Percentiles rank a stretch among this genome's conserved stretches.
Evolutionary conservation across 768 basidiomycete genomes (phyloP).

Genomic region (Porphyrellus cyaneotinctus): DNA sequence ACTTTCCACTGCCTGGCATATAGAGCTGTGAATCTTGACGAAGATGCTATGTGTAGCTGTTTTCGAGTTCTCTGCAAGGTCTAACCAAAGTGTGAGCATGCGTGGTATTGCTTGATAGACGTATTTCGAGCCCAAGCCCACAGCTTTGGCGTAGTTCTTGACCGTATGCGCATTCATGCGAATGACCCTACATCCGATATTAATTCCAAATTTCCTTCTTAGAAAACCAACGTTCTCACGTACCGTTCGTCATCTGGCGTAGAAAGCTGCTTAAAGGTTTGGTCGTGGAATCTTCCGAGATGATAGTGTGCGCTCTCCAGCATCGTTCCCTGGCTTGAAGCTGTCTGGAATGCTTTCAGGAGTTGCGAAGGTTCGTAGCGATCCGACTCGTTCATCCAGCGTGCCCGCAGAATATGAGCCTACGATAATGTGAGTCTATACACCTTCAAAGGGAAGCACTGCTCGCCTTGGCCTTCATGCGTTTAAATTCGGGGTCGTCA

Average conservation of each 20-base stretch:
- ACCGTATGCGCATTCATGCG: conserved; percentile 66
- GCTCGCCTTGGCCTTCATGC: conserved; percentile 68
- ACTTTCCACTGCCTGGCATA: conserved; percentile 51
- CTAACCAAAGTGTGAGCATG: conserved; percentile 91
- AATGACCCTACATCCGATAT: conserved; percentile 41
- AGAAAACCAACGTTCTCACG: neutral
- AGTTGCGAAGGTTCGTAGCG: conserved; percentile 68
- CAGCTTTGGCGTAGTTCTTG: conserved; percentile 63
- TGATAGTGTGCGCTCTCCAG: conserved; percentile 85
- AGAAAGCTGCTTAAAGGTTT: conserved; percentile 57
- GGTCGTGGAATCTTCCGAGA: conserved; percentile 85
- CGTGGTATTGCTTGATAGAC: conserved; percentile 95
- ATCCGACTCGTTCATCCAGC: conserved; percentile 91
- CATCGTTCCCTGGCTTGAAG: conserved; percentile 49
- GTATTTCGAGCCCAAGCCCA: conserved; percentile 85
- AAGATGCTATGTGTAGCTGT: conserved; percentile 37
- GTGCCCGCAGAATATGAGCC: conserved; percentile 77
- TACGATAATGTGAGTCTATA: conserved; percentile 25
- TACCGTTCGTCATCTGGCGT: conserved; percentile 53
- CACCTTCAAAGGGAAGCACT: neutral
- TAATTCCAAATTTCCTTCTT: neutral
- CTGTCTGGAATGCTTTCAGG: conserved; percentile 51
- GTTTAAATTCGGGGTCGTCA: conserved; percentile 46
- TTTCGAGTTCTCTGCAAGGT: conserved; percentile 61
- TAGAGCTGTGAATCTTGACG: conserved; percentile 51